Percentiles rank a stretch among this genome's conserved stretches.
phyloP scores from a whole-genome alignment of 2,329 filamentous ascomycete species.

The Colletotrichum sp. region DNA sequence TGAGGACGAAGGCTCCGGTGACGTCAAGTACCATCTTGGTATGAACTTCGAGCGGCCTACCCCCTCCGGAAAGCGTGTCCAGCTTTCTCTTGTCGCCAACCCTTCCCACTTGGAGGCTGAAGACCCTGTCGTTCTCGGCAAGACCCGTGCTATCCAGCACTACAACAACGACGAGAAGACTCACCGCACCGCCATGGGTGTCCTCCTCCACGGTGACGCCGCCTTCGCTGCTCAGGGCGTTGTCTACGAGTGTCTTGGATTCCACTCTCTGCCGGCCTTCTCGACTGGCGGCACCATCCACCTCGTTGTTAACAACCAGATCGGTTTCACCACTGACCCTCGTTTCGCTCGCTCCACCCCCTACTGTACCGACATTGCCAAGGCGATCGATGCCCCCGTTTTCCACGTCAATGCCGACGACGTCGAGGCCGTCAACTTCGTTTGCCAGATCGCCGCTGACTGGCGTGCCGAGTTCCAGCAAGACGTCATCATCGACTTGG shows the following conservation, averaged over 20 bases:
- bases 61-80: constrained; percentile 98
- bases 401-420: constrained; percentile 99
- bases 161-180: constrained; percentile 97
- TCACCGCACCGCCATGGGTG: constrained; percentile 90
- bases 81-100: constrained; percentile 97
- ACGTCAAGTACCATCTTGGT: constrained; percentile 99
- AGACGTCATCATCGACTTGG: constrained; percentile 96
- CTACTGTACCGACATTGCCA: constrained; percentile 99
- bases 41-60: constrained; percentile 99
- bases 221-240: constrained; percentile 96
- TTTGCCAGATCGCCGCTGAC: constrained; percentile 95
- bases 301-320: constrained; percentile 99
- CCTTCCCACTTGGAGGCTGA: constrained; percentile 98
- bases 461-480: constrained; percentile 99
- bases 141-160: constrained; percentile 97
- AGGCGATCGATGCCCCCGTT: constrained; percentile 96
- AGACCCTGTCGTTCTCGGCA: constrained; percentile 95
- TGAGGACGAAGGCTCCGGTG: constrained; percentile 94
- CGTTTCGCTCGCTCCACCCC: constrained; percentile 96
- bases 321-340: constrained; percentile 98
- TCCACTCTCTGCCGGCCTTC: constrained; percentile 94
- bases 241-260: constrained; percentile 98
- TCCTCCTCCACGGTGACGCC: constrained; percentile 95
- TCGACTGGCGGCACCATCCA: constrained; percentile 98
- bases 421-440: constrained; percentile 97